phyloP scores from a whole-genome alignment of 768 basidiomycete species.

The Xanthoconium purpureum region DNA sequence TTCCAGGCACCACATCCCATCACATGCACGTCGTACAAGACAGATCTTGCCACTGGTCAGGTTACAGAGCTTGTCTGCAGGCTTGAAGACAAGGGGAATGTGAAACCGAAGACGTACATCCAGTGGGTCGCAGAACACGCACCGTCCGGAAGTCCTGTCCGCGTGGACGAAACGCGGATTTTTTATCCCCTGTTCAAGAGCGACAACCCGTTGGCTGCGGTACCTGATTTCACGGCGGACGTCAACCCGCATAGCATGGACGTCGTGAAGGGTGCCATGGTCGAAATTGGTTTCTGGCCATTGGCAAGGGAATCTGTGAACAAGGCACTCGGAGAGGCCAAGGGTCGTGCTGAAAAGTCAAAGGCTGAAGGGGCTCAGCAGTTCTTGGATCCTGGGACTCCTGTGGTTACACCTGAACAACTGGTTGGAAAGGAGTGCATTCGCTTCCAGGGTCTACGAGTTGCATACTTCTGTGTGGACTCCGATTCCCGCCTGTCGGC shows the following conservation, averaged over 20 bases:
- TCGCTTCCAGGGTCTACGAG: conserved; percentile 93
- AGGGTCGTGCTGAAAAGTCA: conserved; percentile 58
- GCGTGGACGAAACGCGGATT: conserved; percentile 84
- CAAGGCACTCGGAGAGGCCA: conserved; percentile 66
- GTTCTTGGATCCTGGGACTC: conserved; percentile 51
- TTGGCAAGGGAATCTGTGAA: conserved; percentile 66
- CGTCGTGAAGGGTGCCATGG: conserved; percentile 72
- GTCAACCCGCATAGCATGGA: conserved; percentile 81
- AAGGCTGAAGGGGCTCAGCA: conserved; percentile 39
- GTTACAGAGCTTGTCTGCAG: conserved; percentile 78
- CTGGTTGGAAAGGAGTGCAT: conserved; percentile 89
- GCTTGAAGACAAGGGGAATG: conserved; percentile 67
- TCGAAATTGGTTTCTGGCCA: conserved; percentile 88
- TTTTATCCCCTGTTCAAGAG: conserved; percentile 95
- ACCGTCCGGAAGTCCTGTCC: conserved; percentile 75
- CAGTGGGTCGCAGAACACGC: conserved; percentile 94
- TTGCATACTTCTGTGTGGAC: conserved; percentile 94
- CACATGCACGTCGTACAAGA: conserved; percentile 87
- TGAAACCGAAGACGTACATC: conserved; percentile 91
- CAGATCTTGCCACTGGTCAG: conserved; percentile 64
- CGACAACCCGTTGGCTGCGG: conserved; percentile 71
- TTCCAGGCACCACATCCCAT: conserved; percentile 92
- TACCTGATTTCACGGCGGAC: conserved; percentile 78
- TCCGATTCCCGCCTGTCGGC: conserved; percentile 72
- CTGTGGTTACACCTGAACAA: conserved; percentile 68